A percentile compares a stretch with the other conserved stretches of the same genome.
phyloP scores from a whole-genome alignment of 352 stramenopile species.

The Pythium oligandrum region DNA sequence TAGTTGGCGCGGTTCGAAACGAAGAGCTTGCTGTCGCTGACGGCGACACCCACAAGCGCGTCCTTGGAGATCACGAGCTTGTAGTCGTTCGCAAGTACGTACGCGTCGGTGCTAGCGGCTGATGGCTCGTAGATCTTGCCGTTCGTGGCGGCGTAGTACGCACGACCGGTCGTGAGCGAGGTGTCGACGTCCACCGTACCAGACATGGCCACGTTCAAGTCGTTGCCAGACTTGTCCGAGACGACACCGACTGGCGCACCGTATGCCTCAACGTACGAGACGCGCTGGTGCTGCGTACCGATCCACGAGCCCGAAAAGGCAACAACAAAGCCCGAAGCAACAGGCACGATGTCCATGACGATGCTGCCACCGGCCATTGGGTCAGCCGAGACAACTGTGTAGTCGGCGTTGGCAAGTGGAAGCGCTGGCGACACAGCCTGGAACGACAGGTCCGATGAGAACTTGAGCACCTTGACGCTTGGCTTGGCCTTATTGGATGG shows the following conservation, averaged over 20 bases:
- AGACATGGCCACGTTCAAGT: conserved; percentile 54
- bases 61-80: conserved; percentile 76
- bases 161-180: conserved; percentile 33
- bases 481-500: conserved; percentile 64
- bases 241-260: conserved; percentile 71
- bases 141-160: conserved; percentile 69
- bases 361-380: conserved; percentile 45
- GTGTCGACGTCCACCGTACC: conserved; percentile 47
- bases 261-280: conserved; percentile 66
- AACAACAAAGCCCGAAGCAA: conserved; percentile 47
- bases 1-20: conserved; percentile 25
- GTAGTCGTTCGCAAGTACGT: conserved; percentile 65
- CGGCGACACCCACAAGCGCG: conserved; percentile 57
- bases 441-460: conserved; percentile 50
- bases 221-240: conserved; percentile 43
- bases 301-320: conserved; percentile 57
- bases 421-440: conserved; percentile 46
- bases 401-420: conserved; percentile 70
- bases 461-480: conserved; percentile 72
- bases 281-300: conserved; percentile 52
- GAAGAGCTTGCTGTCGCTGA: conserved; percentile 57
- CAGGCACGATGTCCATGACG: conserved; percentile 51
- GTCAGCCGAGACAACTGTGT: conserved; percentile 47
- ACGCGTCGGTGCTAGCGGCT: conserved; percentile 42
- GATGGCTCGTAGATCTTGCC: conserved; percentile 50